phyloP scores from a whole-genome alignment of 164 flowering plant genomes.

The Pachysandra terminalis region DNA sequence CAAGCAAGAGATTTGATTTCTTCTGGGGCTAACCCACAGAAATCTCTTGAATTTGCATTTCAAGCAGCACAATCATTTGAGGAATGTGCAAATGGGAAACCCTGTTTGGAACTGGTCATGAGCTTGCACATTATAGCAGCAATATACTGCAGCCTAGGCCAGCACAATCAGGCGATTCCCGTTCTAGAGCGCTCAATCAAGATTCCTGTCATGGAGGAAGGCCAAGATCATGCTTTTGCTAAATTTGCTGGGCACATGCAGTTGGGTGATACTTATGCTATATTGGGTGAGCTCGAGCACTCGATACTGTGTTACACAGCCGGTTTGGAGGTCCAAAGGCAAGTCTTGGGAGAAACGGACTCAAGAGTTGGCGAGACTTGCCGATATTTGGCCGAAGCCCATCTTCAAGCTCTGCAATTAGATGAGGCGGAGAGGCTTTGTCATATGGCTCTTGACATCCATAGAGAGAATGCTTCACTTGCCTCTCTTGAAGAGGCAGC shows the following conservation, averaged over 20 bases:
- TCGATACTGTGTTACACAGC: slow-evolving; percentile 58
- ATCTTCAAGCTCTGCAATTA: slow-evolving; percentile 85
- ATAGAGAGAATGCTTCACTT: slow-evolving; percentile 60
- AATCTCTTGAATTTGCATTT: slow-evolving; percentile 74
- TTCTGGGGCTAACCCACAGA: slow-evolving; percentile 63
- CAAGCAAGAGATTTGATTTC: slow-evolving; percentile 81
- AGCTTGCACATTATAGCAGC: slow-evolving; percentile 85
- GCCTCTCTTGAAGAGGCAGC: slow-evolving; percentile 90
- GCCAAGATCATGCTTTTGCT: slow-evolving; percentile 87
- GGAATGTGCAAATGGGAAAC: slow-evolving; percentile 64
- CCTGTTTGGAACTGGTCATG: slow-evolving; percentile 85
- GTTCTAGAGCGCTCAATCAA: slow-evolving; percentile 78
- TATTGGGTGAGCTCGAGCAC: slow-evolving; percentile 84
- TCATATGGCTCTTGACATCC: slow-evolving; percentile 83
- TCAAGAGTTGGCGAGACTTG: slow-evolving; percentile 95
- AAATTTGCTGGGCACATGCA: slow-evolving; percentile 96
- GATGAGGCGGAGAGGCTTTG: slow-evolving; percentile 84
- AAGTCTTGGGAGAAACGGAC: slow-evolving; percentile 72
- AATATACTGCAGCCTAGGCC: slow-evolving; percentile 77
- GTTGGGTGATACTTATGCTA: slow-evolving; percentile 88
- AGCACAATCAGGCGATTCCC: slow-evolving; percentile 71
- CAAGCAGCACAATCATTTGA: slow-evolving; percentile 88
- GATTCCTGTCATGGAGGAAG: slow-evolving; percentile 69
- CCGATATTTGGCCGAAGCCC: slow-evolving; percentile 89
- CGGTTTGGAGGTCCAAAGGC: slow-evolving; percentile 75